phyloP scores from a whole-genome alignment of 495 filamentous ascomycete genomes.

The Podospora didyma region DNA sequence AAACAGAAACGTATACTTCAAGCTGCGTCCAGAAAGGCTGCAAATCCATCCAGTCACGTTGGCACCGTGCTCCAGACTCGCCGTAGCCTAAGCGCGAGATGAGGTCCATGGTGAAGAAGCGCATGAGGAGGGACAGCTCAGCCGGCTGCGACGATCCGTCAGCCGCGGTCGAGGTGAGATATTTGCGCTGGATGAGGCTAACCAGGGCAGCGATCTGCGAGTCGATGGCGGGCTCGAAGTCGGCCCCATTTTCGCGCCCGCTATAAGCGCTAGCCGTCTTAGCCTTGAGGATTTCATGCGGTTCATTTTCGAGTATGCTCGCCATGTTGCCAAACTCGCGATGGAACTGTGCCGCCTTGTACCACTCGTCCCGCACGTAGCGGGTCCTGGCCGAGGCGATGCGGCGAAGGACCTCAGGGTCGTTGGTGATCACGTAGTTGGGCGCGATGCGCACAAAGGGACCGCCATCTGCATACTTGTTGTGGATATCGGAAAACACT shows the following conservation, averaged over 20 bases:
- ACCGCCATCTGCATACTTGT: conserved; percentile 38
- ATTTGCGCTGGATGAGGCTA: conserved; percentile 33
- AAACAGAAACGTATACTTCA: conserved; percentile 21
- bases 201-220: conserved; percentile 33
- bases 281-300: conserved; percentile 26
- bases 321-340: too few relatives aligned
- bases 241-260: conserved; percentile 39
- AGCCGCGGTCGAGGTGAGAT: neutral
- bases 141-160: neutral
- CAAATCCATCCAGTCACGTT: conserved; percentile 52
- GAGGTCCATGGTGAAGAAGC: conserved; percentile 49
- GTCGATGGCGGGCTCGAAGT: conserved; percentile 44
- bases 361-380: conserved; percentile 12
- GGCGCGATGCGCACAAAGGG: conserved; percentile 49
- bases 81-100: conserved; percentile 48
- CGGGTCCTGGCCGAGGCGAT: conserved; percentile 25
- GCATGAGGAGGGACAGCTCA: conserved; percentile 41
- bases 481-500: neutral
- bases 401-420: conserved; percentile 31
- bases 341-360: too few relatives aligned
- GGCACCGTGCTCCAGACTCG: conserved; percentile 35
- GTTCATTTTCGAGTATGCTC: too few relatives aligned
- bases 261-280: conserved; percentile 40
- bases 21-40: conserved; percentile 28
- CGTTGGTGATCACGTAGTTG: conserved; percentile 39